A percentile compares a stretch with the other conserved stretches of the same genome.
These are phyloP conservation scores for Pyrenochaeta sp. DNA, from an alignment of 2,329 filamentous ascomycete species.

Conservation along the genomic window DNA sequence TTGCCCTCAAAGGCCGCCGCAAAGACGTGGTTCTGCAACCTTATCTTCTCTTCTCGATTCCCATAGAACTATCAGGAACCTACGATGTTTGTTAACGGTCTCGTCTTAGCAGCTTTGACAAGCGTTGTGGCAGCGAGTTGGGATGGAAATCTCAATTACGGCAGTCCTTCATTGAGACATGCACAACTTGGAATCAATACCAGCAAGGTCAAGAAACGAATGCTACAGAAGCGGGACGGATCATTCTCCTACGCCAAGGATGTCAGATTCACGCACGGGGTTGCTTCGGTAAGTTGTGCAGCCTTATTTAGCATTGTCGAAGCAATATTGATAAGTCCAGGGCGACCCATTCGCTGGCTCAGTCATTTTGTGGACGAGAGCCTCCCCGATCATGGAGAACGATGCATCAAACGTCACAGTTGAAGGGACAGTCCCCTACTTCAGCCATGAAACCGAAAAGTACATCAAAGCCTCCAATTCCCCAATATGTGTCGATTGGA, in stretches of 20 bases:
- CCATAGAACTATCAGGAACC: too few species aligned
- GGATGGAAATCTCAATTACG: constrained; percentile 67
- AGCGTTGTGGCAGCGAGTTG: constrained; percentile 10
- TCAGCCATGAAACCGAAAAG: constrained; percentile 62
- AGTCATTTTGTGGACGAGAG: constrained; percentile 46
- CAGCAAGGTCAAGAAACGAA: constrained; percentile 62
- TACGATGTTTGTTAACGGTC: too few species aligned
- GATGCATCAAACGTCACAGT: constrained; percentile 59
- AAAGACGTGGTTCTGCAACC: too few species aligned
- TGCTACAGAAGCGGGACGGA: constrained; percentile 22
- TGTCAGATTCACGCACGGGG: too few species aligned
- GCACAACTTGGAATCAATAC: constrained; percentile 68
- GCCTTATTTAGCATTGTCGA: too few species aligned
- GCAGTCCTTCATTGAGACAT: constrained; percentile 69
- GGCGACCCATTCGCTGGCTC: constrained; percentile 56
- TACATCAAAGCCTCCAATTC: constrained; percentile 63
- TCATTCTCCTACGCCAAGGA: constrained; percentile 21
- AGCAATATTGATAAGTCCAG: too few species aligned
- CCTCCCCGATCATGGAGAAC: constrained; percentile 50
- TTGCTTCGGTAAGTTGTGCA: too few species aligned
- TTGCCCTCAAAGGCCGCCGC: too few species aligned
- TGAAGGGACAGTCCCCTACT: constrained; percentile 63
- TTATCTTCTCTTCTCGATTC: too few species aligned
- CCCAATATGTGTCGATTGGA: constrained; percentile 70
- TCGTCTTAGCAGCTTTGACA: too few species aligned